These are phyloP conservation scores for Penicillium cataractarum DNA, from an alignment of 495 filamentous ascomycete species.

Conservation along the genomic window DNA sequence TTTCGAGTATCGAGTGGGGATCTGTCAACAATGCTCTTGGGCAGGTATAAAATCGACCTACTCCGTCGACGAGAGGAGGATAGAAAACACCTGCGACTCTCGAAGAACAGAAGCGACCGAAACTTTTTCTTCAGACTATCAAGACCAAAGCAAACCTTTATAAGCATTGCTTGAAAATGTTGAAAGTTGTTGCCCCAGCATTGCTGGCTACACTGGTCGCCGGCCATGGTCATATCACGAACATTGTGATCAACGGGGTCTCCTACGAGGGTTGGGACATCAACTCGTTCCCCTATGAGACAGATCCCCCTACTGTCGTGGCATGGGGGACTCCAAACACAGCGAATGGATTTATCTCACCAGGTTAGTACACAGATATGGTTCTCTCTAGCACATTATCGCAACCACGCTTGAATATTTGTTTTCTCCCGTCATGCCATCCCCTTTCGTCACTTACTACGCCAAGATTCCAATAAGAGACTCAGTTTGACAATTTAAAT, in stretches of 20 bases:
- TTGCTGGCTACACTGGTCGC: conserved; percentile 22
- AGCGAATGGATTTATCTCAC: conserved; percentile 62
- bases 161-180: not conserved
- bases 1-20: not conserved
- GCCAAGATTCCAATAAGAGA: no score
- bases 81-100: not conserved
- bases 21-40: not conserved
- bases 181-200: not conserved
- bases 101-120: not conserved
- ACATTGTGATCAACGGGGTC: conserved; percentile 38
- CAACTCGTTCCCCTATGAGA: conserved; percentile 34
- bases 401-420: no score
- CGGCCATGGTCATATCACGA: conserved; percentile 34
- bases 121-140: not conserved
- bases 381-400: not conserved
- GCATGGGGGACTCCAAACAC: conserved; percentile 59
- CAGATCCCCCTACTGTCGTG: conserved; percentile 52
- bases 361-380: conserved; percentile 20
- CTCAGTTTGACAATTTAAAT: conserved; percentile 37
- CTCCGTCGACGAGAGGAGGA: not conserved
- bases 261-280: conserved; percentile 49
- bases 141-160: not conserved
- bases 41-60: not conserved
- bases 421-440: no score
- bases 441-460: no score